Conservation (phyloP, 129 eudicot genomes). For the Chrysanthemum seticuspe region DNA sequence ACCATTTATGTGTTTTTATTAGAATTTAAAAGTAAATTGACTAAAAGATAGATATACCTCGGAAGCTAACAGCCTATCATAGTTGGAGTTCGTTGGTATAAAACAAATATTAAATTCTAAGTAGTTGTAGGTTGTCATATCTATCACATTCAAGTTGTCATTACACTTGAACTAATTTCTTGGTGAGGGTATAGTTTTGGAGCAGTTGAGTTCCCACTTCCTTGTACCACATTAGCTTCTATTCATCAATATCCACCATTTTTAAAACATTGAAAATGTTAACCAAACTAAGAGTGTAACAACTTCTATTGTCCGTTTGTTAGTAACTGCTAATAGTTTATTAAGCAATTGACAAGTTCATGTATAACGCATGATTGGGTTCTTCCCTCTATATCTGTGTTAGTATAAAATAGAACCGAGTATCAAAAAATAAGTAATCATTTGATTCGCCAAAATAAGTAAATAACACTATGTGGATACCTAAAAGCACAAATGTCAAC, state of each 20-base stretch:
- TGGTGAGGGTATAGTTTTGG: constrained; percentile 26
- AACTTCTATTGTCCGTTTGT: not conserved
- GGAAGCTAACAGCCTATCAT: not conserved
- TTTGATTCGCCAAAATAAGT: too few relatives aligned
- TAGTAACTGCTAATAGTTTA: not conserved
- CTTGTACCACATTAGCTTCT: constrained; percentile 12
- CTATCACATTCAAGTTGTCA: constrained; percentile 10
- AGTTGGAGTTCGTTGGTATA: too few relatives aligned
- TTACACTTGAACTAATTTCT: constrained; percentile 15
- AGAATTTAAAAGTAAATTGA: too few relatives aligned
- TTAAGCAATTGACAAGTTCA: not conserved
- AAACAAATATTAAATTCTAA: not conserved
- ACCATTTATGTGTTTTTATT: too few relatives aligned
- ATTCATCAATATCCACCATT: constrained; percentile 14
- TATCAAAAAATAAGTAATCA: too few relatives aligned
- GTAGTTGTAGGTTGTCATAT: not conserved
- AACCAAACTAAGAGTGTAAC: not conserved
- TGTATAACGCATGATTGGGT: not conserved
- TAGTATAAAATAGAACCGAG: too few relatives aligned
- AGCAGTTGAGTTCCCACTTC: constrained; percentile 10
- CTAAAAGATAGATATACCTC: too few relatives aligned
- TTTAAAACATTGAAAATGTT: not conserved
- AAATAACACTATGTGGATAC: not conserved
- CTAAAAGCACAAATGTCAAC: not conserved
- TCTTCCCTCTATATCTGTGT: not conserved